Base-by-base conservation (phyloP, 2,329 filamentous ascomycete species). In the Penicillium sp. region DNA sequence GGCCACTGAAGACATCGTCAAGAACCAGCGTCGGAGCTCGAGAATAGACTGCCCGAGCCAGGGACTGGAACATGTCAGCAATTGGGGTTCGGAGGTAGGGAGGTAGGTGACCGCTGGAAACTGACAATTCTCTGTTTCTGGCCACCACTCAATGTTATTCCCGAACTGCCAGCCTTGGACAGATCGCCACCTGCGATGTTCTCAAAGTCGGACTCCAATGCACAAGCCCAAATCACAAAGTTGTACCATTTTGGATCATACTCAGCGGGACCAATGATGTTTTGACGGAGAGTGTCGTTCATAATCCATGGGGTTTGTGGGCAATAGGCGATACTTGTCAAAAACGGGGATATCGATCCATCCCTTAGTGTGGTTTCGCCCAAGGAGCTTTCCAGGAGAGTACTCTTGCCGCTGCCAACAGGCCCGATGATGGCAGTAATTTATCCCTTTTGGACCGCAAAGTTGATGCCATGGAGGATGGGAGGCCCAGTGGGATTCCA, bases 341-440 rank as follows among this genome's bases (percentile, higher is more conserved):
- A 40, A 6, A 40, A 39, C 14, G 24, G 44, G 4, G 22, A 43
- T 7, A 61, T 35, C 2, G 50, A 31, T 10, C 62, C 64, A 0
- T 55, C 39, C 9, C 18, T 50, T 1, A 61, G n/a, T 16, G 53
- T 27, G 13, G 55, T 60, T 44, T 78, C 76, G 10, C 73, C 72
- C 0, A 78, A 59, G 1, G 76, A 49, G 27, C 63, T 64, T 51
- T 72, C 68, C 10, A 76, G 66, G 10, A 82, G 64, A 1, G 78
- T 78, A n/a, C 78, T 78, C 59, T 81, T 82, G 6, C 79, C 79
- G 56, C 73, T 76, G 6, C 76, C 79, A 19, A 80, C 73, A 10
- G 79, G 77, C 6, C 78, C 78, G 55, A 79, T 67, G 13, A 81
- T 54, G 11, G 65, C 62, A 19, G 58, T 65, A 18, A 61, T 64